Evolutionary conservation across 805 yeast species (phyloP), one percentile per base, ranked within the genome.

Genomic region (Starmera amethionina): DNA sequence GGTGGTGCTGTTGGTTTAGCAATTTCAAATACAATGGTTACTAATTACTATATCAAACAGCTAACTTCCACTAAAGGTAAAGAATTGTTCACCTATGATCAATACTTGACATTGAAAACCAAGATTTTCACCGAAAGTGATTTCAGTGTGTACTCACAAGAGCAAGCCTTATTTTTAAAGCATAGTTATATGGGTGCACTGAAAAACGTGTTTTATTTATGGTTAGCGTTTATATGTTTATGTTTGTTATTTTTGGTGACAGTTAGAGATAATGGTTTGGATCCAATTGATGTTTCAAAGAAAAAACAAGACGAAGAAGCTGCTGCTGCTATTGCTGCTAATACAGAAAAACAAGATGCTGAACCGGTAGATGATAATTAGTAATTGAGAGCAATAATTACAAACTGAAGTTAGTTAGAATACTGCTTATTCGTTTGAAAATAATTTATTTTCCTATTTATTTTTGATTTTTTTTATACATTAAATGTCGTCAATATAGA

Each of bases 1-100:
- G 82, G 82, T 10, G 79, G 79, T 25, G 67, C 80, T 0, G 58
- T 74, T 19, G 81, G 81, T 0, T 60, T 74, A 30, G 78, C 80
- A 2, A 53, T 69, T n/a, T 34, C 18, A 12, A 12, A 18, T 5
- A 16, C 19, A 16, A 34, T 25, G 12, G 19, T 27, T 73, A 8
- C 28, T 4, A 16, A 25, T 16, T 18, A 25, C 4, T 33, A 18
- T 13, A 33, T 27, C 3, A 33, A 19, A 19, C 28, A 33, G 19
- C 18, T 33, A 19, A 22, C 27, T 22, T 22, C 27, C 9, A 22
- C 27, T 22, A 13, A 12, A 18, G 13, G 9, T 11, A 33, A 19
- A 12, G 14, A 11, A 19, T 35, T 25, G 14, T 25, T 35, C 8
- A 35, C 25, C 4, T 6, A 6, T 13, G 19, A 10, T 5, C 30